Evolutionary conservation across 495 filamentous ascomycete genomes (phyloP).

Genomic region (Penicillium lividum): DNA sequence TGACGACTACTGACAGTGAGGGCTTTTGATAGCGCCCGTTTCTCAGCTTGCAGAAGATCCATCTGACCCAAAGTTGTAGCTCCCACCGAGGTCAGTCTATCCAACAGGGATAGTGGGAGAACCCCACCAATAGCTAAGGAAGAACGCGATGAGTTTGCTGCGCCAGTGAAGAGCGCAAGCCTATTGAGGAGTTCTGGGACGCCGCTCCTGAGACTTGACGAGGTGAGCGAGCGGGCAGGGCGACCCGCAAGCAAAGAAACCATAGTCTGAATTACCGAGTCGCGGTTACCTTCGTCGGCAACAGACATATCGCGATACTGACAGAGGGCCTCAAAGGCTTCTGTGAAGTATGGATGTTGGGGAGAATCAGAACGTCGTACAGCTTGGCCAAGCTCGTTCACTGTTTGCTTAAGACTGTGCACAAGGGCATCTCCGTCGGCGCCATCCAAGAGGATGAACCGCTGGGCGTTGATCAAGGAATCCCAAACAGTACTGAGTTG

Average conservation of each 20-base stretch:
- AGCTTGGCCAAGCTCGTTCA: conserved; percentile 53
- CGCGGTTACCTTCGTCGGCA: conserved; percentile 16
- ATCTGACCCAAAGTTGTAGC: conserved; percentile 61
- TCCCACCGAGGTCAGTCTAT: conserved; percentile 53
- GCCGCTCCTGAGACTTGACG: conserved; percentile 33
- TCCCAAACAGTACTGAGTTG: conserved; percentile 42
- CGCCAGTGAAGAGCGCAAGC: conserved; percentile 40
- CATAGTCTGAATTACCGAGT: conserved; percentile 30
- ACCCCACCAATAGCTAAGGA: conserved; percentile 50
- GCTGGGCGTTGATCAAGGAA: conserved; percentile 46
- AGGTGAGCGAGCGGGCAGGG: conserved; percentile 34
- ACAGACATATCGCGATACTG: conserved; percentile 57
- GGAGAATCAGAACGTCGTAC: conserved; percentile 38
- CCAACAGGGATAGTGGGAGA: conserved; percentile 57
- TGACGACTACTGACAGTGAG: conserved; percentile 49
- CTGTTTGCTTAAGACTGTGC: conserved; percentile 55
- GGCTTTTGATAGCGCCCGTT: conserved; percentile 59
- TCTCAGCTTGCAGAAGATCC: conserved; percentile 64
- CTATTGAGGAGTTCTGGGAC: conserved; percentile 41
- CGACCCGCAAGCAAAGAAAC: conserved; percentile 45
- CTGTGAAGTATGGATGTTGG: conserved; percentile 52
- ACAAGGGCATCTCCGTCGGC: conserved; percentile 41
- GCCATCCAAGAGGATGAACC: conserved; percentile 40
- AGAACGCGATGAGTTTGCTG: conserved; percentile 23
- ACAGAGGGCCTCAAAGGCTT: conserved; percentile 66